These are phyloP conservation scores for Phytophthora quininea DNA, from an alignment of 352 stramenopile genomes.

Conservation along the genomic window DNA sequence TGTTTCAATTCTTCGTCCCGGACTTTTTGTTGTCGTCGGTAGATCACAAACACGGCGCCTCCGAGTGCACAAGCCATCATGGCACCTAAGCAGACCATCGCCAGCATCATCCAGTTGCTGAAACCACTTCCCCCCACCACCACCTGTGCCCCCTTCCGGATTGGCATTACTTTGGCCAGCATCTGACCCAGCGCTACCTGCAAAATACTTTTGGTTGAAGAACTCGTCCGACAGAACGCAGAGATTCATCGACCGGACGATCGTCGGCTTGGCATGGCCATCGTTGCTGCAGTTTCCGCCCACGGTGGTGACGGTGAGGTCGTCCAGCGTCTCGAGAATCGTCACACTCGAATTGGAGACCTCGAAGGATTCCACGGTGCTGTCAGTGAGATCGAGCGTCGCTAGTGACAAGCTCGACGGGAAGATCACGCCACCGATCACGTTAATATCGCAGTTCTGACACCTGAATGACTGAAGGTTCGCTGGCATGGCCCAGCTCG, in stretches of 20 bases:
- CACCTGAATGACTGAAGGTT: slow-evolving; percentile 41
- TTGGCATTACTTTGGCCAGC: slow-evolving; percentile 11
- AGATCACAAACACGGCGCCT: slow-evolving; percentile 38
- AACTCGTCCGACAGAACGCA: slow-evolving; percentile 39
- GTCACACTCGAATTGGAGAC: slow-evolving; percentile 38
- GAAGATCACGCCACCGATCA: slow-evolving; percentile 34
- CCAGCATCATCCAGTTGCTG: slow-evolving; percentile 51
- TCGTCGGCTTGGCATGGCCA: slow-evolving; percentile 11
- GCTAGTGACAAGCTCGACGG: slow-evolving; percentile 26
- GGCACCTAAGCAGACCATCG: slow-evolving; percentile 40
- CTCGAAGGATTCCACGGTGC: slow-evolving; percentile 36
- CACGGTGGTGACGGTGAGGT: slow-evolving; percentile 37
- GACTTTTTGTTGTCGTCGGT: slow-evolving; percentile 26
- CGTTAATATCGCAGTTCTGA: slow-evolving; percentile 36
- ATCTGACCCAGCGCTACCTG: slow-evolving; percentile 14
- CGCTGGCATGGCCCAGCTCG: slow-evolving; percentile 34
- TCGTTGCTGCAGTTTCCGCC: slow-evolving; percentile 33
- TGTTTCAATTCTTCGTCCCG: slow-evolving; percentile 35
- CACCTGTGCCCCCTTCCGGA: background rate
- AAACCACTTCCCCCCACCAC: slow-evolving; percentile 18
- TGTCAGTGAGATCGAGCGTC: slow-evolving; percentile 38
- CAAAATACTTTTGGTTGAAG: slow-evolving; percentile 37
- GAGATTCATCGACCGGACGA: slow-evolving; percentile 34
- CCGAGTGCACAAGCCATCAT: slow-evolving; percentile 34
- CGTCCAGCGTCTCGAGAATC: slow-evolving; percentile 30